These are phyloP conservation scores for Pyropia haitanensis DNA, from an alignment of 23 red algal genomes.

Conservation along the genomic window DNA sequence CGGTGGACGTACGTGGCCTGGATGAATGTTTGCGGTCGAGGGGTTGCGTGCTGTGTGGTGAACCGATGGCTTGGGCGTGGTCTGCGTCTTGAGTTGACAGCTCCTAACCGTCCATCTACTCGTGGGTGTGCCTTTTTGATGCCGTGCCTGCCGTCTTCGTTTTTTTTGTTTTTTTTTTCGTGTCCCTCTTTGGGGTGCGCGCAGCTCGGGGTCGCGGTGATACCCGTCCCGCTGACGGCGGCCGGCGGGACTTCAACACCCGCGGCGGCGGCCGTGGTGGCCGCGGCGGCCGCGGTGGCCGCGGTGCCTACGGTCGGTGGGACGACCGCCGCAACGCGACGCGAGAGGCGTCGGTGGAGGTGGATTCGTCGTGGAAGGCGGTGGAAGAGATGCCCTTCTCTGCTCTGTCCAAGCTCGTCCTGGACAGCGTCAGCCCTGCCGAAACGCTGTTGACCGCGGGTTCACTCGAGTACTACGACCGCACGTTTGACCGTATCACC, in stretches of 20 bases:
- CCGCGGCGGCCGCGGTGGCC: constrained; percentile 13
- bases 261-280: constrained; percentile 15
- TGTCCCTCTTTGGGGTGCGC: no score
- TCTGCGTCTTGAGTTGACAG: no score
- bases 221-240: neutral
- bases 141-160: no score
- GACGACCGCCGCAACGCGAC: constrained; percentile 70
- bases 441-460: constrained; percentile 58
- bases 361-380: constrained; percentile 58
- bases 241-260: neutral
- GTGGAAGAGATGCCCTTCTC: constrained; percentile 67
- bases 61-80: no score
- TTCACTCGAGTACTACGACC: constrained; percentile 77
- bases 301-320: constrained; percentile 45
- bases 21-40: no score
- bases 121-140: no score
- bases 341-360: constrained; percentile 58
- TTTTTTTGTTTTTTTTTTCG: no score
- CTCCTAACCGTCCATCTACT: no score
- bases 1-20: no score
- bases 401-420: constrained; percentile 56
- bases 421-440: constrained; percentile 16
- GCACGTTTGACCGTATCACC: constrained; percentile 61
- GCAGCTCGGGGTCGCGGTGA: constrained; percentile 1
- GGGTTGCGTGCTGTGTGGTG: no score